Base-by-base conservation (phyloP, 2,329 filamentous ascomycete genomes). In the Ampelomyces quisqualis region DNA sequence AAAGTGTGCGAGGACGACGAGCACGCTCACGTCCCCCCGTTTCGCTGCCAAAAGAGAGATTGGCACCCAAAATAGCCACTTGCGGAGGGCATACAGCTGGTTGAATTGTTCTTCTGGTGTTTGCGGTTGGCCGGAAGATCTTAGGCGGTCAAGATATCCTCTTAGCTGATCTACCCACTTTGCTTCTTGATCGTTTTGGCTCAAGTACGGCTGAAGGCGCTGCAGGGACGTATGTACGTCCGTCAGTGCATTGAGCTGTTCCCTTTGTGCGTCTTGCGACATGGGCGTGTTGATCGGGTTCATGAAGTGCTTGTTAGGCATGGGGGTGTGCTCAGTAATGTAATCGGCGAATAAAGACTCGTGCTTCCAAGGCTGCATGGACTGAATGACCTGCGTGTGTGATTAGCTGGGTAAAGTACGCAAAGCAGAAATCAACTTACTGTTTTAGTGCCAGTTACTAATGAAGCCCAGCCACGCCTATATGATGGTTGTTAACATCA, bases 51-150 rank as follows among this genome's bases (percentile, higher is more conserved):
- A 77, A 57, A 90, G 85, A 53, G 84, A 82, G 22, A 95, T 84
- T 1, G 93, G 93, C 40, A 95, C 81, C 90, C 91, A 97, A 71
- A 97, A 95, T 11, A 97, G 80, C 90, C 91, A 96, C 55, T 88
- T 87, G 40, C 90, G 81, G 44, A 98, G 78, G 7, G 88, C 85
- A 51, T 94, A 90, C 8, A 97, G 80, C 51, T 90, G 86, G 60
- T 90, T 86, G 64, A 96, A 97, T 62, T 95, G 88, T 63, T 94
- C 84, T 49, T 88, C 85, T 17, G 90, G 82, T 2, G 70, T 70
- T 36, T 71, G 67, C 11, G 74, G 65, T 22, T 72, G 64, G 19
- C 53, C 62, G 2, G 72, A 69, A 20, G 59, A 55, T 43, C 70
- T 58, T 22, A 77, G 54, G 9, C 71, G 70, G 38, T 75, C 70